phyloP scores from a whole-genome alignment of 768 basidiomycete species.

The Boletus sp. region DNA sequence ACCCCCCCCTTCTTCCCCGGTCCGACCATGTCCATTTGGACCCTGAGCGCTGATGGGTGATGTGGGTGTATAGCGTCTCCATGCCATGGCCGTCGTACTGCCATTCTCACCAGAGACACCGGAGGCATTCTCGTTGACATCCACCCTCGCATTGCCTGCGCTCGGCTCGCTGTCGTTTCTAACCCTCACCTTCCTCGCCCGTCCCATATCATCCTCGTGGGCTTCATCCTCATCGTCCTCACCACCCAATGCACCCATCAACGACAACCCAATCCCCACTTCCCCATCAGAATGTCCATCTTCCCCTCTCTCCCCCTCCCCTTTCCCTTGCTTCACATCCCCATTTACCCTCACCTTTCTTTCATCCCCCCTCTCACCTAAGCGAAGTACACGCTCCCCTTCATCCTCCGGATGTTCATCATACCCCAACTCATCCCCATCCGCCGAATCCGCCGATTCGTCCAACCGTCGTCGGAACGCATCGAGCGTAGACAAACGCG shows the following conservation, averaged over 20 bases:
- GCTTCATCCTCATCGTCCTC: slow-evolving; percentile 27
- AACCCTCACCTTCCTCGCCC: not conserved
- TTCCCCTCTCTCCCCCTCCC: not conserved
- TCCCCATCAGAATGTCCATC: slow-evolving; percentile 53
- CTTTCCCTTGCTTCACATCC: not conserved
- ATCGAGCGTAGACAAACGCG: slow-evolving; percentile 24
- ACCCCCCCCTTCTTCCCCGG: slow-evolving; percentile 5
- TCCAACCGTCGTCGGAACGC: slow-evolving; percentile 21
- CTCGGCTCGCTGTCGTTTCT: not conserved
- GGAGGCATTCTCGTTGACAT: slow-evolving; percentile 2
- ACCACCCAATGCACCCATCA: slow-evolving; percentile 50
- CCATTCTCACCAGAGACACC: not conserved
- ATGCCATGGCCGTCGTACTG: slow-evolving; percentile 18
- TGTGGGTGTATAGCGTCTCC: slow-evolving; percentile 31
- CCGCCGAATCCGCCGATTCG: slow-evolving; percentile 6
- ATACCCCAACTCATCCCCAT: slow-evolving; percentile 3
- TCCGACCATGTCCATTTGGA: not conserved
- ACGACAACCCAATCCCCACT: slow-evolving; percentile 64
- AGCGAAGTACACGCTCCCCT: not conserved
- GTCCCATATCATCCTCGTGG: slow-evolving; percentile 4
- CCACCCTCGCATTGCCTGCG: slow-evolving; percentile 3
- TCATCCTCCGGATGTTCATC: slow-evolving; percentile 9
- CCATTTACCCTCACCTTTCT: not conserved
- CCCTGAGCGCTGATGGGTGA: slow-evolving; percentile 12
- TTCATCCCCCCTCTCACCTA: slow-evolving; percentile 5